Conservation (phyloP, 768 basidiomycete species). For the Boletus subparvulus region DNA sequence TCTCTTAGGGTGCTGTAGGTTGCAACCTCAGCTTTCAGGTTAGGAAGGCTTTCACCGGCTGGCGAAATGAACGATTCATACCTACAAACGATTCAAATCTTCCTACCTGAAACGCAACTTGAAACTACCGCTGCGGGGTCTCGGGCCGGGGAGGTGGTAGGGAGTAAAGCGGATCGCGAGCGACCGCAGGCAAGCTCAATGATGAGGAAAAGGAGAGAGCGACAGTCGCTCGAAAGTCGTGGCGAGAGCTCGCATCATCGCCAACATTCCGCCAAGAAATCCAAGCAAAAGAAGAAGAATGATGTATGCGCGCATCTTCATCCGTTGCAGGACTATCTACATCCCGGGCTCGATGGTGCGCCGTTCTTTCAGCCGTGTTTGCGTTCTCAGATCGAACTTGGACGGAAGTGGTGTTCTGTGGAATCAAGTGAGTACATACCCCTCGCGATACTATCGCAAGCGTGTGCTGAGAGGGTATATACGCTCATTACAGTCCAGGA, state of each 20-base stretch:
- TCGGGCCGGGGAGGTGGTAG: background rate
- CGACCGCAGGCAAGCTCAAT: background rate
- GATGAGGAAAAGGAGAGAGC: background rate
- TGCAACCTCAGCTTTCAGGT: no score
- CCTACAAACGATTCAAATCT: background rate
- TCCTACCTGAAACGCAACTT: conserved; percentile 4
- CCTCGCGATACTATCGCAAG: background rate
- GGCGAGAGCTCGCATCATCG: background rate
- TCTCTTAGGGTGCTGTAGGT: no score
- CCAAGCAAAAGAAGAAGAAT: conserved; percentile 49
- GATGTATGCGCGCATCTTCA: conserved; percentile 53
- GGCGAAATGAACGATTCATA: background rate
- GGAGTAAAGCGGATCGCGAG: background rate
- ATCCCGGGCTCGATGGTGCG: conserved; percentile 56
- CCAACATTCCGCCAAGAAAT: conserved; percentile 25
- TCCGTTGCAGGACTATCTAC: conserved; percentile 52
- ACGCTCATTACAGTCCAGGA: conserved; percentile 53
- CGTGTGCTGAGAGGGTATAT: background rate
- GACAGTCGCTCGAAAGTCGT: background rate
- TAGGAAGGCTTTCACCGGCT: no score
- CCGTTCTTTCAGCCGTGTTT: background rate
- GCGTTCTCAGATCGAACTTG: background rate
- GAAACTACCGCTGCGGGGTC: background rate
- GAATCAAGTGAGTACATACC: conserved; percentile 65
- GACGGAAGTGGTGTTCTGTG: conserved; percentile 71